Percentiles rank a stretch among this genome's conserved stretches.
Evolutionary conservation across 2,329 filamentous ascomycete species (phyloP).

Genomic region (Penicillium freii): DNA sequence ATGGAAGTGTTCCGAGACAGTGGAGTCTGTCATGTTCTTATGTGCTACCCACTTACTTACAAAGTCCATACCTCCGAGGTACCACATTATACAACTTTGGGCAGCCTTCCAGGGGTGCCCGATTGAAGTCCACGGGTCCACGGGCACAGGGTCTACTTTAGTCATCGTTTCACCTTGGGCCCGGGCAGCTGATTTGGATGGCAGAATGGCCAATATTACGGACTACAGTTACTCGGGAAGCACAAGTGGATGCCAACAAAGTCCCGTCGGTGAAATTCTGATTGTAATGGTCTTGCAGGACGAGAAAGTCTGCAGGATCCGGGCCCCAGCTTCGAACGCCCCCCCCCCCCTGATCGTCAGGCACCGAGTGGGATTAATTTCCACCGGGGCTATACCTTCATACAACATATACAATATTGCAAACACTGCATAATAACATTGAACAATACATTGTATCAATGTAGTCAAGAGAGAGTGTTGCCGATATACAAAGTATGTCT

Average conservation of each 20-base stretch:
- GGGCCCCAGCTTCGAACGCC: neutral
- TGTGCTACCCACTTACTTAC: neutral
- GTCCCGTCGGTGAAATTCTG: neutral
- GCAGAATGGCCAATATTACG: neutral
- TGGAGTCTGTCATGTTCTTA: neutral
- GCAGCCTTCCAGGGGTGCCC: neutral
- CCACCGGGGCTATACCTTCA: neutral
- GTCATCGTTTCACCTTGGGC: neutral
- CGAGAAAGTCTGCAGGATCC: neutral
- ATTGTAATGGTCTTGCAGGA: neutral
- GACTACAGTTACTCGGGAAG: neutral
- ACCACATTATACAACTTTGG: neutral
- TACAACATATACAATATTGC: neutral
- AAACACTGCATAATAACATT: neutral
- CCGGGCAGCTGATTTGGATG: neutral
- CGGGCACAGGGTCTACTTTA: neutral
- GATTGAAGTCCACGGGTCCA: neutral
- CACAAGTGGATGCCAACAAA: neutral
- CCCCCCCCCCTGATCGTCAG: constrained; percentile 17
- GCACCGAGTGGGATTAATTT: constrained; percentile 2
- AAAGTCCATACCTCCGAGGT: neutral
- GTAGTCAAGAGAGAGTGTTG: neutral
- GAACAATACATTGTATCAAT: neutral
- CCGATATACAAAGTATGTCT: too few species aligned
- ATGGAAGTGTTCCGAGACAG: neutral